These are phyloP conservation scores for Botrytis deweyae DNA, from an alignment of 2,329 filamentous ascomycete species.

Conservation along the genomic window DNA sequence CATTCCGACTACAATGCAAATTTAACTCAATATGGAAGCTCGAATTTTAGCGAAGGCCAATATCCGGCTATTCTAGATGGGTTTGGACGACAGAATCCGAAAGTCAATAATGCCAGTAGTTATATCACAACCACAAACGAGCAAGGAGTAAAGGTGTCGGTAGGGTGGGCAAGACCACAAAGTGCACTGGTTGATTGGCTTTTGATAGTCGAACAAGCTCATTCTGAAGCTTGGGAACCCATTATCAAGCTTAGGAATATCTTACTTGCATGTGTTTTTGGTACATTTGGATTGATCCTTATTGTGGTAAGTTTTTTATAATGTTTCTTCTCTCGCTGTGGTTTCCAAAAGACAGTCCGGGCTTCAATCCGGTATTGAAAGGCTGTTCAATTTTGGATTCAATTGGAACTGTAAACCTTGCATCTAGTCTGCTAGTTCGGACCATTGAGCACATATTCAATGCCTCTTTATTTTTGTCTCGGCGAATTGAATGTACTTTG, in stretches of 20 bases:
- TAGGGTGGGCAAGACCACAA: conserved; percentile 74
- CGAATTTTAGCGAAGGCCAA: conserved; percentile 56
- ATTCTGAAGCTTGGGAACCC: conserved; percentile 71
- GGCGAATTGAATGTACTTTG: neutral
- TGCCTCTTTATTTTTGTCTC: neutral
- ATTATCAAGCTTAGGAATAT: conserved; percentile 76
- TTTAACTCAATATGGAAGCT: conserved; percentile 35
- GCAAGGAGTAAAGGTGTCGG: conserved; percentile 64
- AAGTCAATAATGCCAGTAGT: conserved; percentile 67
- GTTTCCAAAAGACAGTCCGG: neutral
- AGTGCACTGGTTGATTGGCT: conserved; percentile 77
- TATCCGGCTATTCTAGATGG: conserved; percentile 62
- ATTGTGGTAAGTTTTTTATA: conserved; percentile 46
- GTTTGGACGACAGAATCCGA: conserved; percentile 51
- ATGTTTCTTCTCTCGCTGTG: neutral
- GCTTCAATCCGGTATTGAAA: neutral
- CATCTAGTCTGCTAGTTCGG: neutral
- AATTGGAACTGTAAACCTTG: neutral
- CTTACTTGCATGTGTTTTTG: conserved; percentile 81
- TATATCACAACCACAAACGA: conserved; percentile 72
- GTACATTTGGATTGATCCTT: conserved; percentile 70
- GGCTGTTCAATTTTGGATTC: neutral
- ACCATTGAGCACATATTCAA: neutral
- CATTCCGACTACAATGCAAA: conserved; percentile 47
- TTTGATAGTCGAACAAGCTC: conserved; percentile 74